These are phyloP conservation scores for Rhododendron mucronatum DNA, from an alignment of 148 eudicot species.

Conservation along the genomic window DNA sequence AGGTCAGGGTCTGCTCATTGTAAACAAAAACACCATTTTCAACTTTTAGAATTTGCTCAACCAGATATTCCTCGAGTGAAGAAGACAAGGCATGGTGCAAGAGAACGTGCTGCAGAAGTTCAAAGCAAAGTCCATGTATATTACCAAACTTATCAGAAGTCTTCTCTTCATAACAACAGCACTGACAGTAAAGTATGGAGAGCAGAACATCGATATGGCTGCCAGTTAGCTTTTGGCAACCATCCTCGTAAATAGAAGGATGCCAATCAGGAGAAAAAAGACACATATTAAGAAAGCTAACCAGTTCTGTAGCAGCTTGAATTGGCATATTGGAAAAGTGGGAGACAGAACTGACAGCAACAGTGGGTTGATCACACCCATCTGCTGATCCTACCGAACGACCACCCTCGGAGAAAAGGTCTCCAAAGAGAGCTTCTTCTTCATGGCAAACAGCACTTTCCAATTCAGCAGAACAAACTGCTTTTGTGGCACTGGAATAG, in stretches of 20 bases:
- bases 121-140: constrained; percentile 67
- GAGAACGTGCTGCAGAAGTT: constrained; percentile 65
- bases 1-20: constrained; percentile 76
- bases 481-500: constrained; percentile 55
- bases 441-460: constrained; percentile 78
- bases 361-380: constrained; percentile 62
- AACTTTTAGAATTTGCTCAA: constrained; percentile 52
- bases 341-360: constrained; percentile 44
- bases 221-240: constrained; percentile 48
- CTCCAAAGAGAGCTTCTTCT: constrained; percentile 96
- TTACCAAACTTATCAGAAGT: constrained; percentile 49
- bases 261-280: constrained; percentile 74
- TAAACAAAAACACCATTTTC: constrained; percentile 67
- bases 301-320: constrained; percentile 68
- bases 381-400: constrained; percentile 88
- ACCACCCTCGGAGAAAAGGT: constrained; percentile 94
- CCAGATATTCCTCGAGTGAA: constrained; percentile 70
- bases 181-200: constrained; percentile 50
- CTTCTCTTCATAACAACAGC: constrained; percentile 48
- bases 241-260: constrained; percentile 51
- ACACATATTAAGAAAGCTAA: constrained; percentile 54
- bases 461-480: constrained; percentile 47
- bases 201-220: constrained; percentile 68
- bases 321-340: constrained; percentile 58
- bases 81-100: constrained; percentile 47